Base-by-base conservation (phyloP, 1,139 yeast species). In the Sugiyamaella neomexicana region DNA sequence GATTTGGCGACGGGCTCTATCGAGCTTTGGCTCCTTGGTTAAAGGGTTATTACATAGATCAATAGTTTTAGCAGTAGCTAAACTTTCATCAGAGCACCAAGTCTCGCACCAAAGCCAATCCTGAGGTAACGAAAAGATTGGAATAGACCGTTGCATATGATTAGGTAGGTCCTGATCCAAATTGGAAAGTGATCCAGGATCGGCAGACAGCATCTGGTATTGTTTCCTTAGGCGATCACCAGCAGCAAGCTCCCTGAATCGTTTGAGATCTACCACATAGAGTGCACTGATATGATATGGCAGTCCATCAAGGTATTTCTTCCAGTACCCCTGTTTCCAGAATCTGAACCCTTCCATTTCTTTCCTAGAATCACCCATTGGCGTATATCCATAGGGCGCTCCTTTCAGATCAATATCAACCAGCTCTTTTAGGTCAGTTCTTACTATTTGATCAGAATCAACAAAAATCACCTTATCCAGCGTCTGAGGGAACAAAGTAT, bases 281-380 rank as follows among this genome's bases (percentile, higher is more conserved):
- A 89, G 75, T 0, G 96, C 96, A 69, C 95, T 85, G 59, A 89
- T 88, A 68, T 89, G 97, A 66, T 93, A 93, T 10, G 71, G 69
- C 58, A 79, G 79, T 41, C 72, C 70, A 29, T 80, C 79, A 43
- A 91, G 72, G 29, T 80, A 79, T 3, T 77, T 76, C 55, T 81
- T 73, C 99, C 99, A 93, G 68, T 89, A 93, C 0, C 98, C 98
- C 59, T 82, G 81, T 65, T 89, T 86, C 99, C 99, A 93, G 72
- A 93, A 93, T 55, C 96, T 75, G 68, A 79, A 86, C 0, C 95
- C 96, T 63, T 86, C 91, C 85, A 86, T 87, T 61, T 87, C 96
- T 31, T 73, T 70, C 50, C 93, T 75, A 0, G 91, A 83, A 54
- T 89, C 95, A 62, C 96, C 82, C 96, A 89, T 88, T 15, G 96